Base-by-base conservation (phyloP, 179 eudicot species). In the Heliamphora pulchella region DNA sequence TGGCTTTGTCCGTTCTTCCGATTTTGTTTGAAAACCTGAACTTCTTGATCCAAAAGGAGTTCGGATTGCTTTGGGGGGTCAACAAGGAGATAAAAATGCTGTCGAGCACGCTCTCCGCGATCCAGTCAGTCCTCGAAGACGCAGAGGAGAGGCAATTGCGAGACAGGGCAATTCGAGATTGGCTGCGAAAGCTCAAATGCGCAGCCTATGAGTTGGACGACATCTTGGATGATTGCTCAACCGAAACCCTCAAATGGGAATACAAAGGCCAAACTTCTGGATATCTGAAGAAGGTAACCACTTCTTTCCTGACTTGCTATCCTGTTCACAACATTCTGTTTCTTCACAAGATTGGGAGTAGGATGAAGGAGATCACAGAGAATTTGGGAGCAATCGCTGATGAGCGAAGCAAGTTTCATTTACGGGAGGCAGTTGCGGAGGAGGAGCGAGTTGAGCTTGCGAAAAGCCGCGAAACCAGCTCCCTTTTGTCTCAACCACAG, bases 131-230 rank as follows among this genome's bases (percentile, higher is more conserved):
- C 4, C 59, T 78, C 62, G 63, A 78, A 78, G 74, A 67, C 2
- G 80, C 74, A 41, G 80, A 78, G 63, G 48, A 3, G 15, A 67
- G 51, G 65, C 74, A 54, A 20, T 3, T 46, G 0, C 18, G 64
- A 4, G 71, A 64, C 71, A 63, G 13, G 4, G 44, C 44, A 46
- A 18, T 48, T 7, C 3, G 58, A 39, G 4, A 18, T 0, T 83
- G 85, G 82, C 68, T 83, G 46, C n/a, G 44, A 64, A 65, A 72
- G 71, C 82, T 83, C 62, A 76, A 79, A 74, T 68, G 13, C 47
- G 79, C 71, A 53, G 58, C 61, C 2, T 82, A 53, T 57, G 79
- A 50, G 11, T 75, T 64, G 3, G 75, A 75, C 13, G 65, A 74
- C 6, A 18, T 82, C 7, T 13, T 83, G 63, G 82, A 83, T 75